Evolutionary conservation across 1,284 basidiomycete species (phyloP).

Genomic region (Ustilago shanxiensis): DNA sequence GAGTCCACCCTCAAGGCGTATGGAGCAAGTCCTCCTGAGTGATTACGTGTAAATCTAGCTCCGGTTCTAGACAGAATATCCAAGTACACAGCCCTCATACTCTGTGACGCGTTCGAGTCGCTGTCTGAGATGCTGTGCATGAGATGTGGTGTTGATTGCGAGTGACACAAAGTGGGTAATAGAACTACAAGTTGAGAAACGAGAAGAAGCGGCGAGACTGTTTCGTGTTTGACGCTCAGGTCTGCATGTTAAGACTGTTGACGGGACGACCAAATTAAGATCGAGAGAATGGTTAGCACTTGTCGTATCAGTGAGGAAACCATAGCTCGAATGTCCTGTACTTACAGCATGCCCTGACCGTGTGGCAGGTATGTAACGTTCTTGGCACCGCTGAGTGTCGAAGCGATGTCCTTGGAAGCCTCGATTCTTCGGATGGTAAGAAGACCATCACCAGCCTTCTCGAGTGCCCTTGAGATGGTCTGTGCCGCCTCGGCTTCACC

Average conservation of each 20-base stretch:
- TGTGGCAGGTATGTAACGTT: constrained; percentile 72
- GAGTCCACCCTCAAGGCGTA: constrained; percentile 51
- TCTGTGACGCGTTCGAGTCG: neutral
- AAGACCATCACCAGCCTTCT: constrained; percentile 94
- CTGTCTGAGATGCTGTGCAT: neutral
- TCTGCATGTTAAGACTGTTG: constrained; percentile 48
- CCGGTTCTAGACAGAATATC: too few relatives aligned
- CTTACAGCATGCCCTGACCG: constrained; percentile 69
- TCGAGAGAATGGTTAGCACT: neutral
- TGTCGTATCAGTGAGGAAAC: neutral
- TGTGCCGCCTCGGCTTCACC: constrained; percentile 91
- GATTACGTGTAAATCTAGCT: neutral
- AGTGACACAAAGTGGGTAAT: constrained; percentile 20
- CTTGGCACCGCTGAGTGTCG: constrained; percentile 70
- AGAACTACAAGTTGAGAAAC: constrained; percentile 40
- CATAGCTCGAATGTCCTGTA: constrained; percentile 19
- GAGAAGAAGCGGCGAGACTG: neutral
- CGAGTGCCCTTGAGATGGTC: constrained; percentile 91
- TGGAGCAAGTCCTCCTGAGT: constrained; percentile 25
- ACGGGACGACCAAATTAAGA: neutral
- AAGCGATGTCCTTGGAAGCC: constrained; percentile 92
- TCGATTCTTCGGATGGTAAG: constrained; percentile 96
- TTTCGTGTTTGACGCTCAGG: constrained; percentile 6
- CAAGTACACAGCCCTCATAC: neutral
- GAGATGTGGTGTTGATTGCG: constrained; percentile 50